phyloP scores from a whole-genome alignment of 2,329 filamentous ascomycete genomes.

The Paracamarosporium sp. region DNA sequence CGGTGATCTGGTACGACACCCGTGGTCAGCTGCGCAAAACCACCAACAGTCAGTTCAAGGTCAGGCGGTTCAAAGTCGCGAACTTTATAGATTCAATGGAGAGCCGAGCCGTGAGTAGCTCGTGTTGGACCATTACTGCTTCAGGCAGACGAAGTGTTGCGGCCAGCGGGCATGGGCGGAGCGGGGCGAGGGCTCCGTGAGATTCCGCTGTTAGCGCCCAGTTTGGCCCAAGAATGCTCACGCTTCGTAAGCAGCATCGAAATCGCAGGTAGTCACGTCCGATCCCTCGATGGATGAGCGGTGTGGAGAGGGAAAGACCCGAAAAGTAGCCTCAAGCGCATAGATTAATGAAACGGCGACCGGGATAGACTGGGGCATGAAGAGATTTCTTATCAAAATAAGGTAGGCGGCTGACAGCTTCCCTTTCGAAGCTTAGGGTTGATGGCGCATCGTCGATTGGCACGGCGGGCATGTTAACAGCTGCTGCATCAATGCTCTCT shows the following conservation, averaged over 20 bases:
- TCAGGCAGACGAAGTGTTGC: not conserved
- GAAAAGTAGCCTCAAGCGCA: not conserved
- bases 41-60: not conserved
- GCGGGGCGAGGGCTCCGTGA: constrained; percentile 2
- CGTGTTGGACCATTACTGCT: not conserved
- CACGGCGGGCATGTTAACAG: not conserved
- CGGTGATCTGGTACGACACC: not conserved
- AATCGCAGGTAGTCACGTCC: constrained; percentile 1
- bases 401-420: not conserved
- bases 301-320: not conserved
- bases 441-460: not conserved
- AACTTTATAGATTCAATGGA: not conserved
- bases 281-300: constrained; percentile 14
- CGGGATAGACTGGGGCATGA: not conserved
- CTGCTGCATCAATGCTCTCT: not conserved
- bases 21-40: not conserved
- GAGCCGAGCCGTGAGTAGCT: not conserved
- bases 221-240: not conserved
- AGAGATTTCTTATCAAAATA: not conserved
- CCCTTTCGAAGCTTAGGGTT: not conserved
- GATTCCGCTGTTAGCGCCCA: constrained; percentile 5
- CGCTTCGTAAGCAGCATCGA: constrained; percentile 7
- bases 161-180: not conserved
- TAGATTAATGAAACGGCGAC: not conserved
- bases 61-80: not conserved